These are phyloP conservation scores for Apiotrichum brassicae DNA, from an alignment of 1,284 basidiomycete genomes.

Conservation along the genomic window DNA sequence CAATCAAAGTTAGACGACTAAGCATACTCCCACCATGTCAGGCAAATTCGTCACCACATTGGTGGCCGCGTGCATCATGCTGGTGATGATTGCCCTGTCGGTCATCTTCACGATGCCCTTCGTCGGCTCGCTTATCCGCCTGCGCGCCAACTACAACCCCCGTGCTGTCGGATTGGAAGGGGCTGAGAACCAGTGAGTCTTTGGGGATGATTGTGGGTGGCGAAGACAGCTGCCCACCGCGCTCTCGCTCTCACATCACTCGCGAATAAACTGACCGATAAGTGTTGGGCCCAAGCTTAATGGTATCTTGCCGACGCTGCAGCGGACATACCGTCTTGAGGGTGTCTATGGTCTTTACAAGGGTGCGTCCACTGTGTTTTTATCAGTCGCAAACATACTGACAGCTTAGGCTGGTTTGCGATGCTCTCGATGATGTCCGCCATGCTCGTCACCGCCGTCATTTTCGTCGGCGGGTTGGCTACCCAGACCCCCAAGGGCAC, in stretches of 20 bases:
- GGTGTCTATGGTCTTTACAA: slow-evolving; percentile 76
- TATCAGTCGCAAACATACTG: background rate
- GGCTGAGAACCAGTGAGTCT: slow-evolving; percentile 32
- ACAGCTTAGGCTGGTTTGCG: slow-evolving; percentile 55
- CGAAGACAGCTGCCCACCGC: background rate
- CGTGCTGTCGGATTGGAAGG: slow-evolving; percentile 67
- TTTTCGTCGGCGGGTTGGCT: slow-evolving; percentile 42
- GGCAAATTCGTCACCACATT: slow-evolving; percentile 30
- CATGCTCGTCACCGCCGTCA: slow-evolving; percentile 39
- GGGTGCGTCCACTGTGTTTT: slow-evolving; percentile 52
- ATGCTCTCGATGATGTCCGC: slow-evolving; percentile 59
- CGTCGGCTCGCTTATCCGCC: slow-evolving; percentile 42
- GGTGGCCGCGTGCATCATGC: slow-evolving; percentile 38
- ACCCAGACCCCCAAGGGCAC: slow-evolving; percentile 52
- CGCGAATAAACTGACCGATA: no score
- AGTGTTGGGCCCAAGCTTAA: slow-evolving; percentile 47
- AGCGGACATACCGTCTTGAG: slow-evolving; percentile 70
- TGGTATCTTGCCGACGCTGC: slow-evolving; percentile 55
- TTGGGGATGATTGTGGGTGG: background rate
- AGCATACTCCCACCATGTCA: background rate
- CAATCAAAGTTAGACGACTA: no score
- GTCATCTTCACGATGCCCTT: slow-evolving; percentile 45
- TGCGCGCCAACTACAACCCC: slow-evolving; percentile 50
- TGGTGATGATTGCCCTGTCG: slow-evolving; percentile 34
- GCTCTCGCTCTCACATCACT: no score